Evolutionary conservation across 495 filamentous ascomycete genomes (phyloP), one percentile per base, ranked within the genome.

Genomic region (Penicillium ochrochloron): DNA sequence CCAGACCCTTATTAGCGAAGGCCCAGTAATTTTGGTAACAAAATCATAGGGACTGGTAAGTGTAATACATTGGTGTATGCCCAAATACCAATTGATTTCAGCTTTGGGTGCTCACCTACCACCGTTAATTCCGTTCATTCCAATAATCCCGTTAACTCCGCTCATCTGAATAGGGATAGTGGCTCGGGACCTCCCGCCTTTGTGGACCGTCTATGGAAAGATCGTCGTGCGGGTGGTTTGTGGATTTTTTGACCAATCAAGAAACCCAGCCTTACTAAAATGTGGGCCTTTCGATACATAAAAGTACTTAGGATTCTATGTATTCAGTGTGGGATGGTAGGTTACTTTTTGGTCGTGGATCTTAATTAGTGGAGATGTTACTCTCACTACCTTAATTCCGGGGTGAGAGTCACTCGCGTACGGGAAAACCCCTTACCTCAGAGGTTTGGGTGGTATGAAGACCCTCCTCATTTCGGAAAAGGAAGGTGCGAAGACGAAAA

Each of bases 101-200:
- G 33, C 33, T 19, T 21, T 56, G 9, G 23, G 17, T 11, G 12
- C 33, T 56, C 27, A n/a, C 29, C 15, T n/a, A 56, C n/a, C 52
- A 56, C 52, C 52, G 52, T 19, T 56, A 56, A 56, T n/a, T 35
- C 52, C 52, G 52, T 56, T 56, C 35, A 56, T 4, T 12, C 52
- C 52, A 27, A 11, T 56, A 56, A 35, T n/a, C 21, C 52, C 52
- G 52, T 56, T 56, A 56, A 56, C 3, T 12, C 52, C 52, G 52
- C 52, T 56, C 29, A 35, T 56, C 29, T 21, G n/a, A 35, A 33
- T 56, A 48, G 29, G 23, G 8, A 17, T 34, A 19, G 52, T 19
- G 52, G 17, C 27, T 55, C 31, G 27, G 52, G 29, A 17, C 25
- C 25, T 27, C 25, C 25, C 25, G 31, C 3, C 5, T 50, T 25